Conservation (phyloP, 352 stramenopile genomes). For the Phytophthora sp. region DNA sequence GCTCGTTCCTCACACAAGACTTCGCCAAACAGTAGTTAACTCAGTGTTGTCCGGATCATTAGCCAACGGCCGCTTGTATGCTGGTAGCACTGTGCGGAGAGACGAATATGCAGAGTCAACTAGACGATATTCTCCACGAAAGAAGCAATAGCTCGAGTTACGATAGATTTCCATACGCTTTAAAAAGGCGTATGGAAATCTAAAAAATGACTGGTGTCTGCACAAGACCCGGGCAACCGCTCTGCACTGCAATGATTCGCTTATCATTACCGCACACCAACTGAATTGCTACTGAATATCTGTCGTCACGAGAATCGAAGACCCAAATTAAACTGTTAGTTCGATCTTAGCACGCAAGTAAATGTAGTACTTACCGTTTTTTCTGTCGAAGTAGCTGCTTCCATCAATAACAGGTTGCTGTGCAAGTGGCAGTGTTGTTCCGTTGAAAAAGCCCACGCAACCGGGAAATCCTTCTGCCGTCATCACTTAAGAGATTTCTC, state of each 20-base stretch:
- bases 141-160: background rate
- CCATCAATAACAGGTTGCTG: background rate
- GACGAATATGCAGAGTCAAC: background rate
- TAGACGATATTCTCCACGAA: background rate
- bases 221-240: background rate
- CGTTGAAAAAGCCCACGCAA: background rate
- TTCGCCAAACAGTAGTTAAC: background rate
- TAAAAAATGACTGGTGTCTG: background rate
- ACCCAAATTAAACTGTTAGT: background rate
- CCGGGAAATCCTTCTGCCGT: background rate
- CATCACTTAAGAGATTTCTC: too few species aligned
- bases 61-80: background rate
- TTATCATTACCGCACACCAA: background rate
- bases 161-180: background rate
- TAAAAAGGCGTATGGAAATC: too few species aligned
- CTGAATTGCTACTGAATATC: background rate
- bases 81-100: background rate
- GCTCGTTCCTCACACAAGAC: background rate
- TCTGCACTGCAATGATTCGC: background rate
- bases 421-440: background rate
- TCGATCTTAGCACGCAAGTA: too few species aligned
- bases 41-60: background rate
- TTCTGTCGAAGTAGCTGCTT: background rate
- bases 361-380: background rate
- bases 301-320: background rate